Percentiles rank a stretch among this genome's conserved stretches.
phyloP scores from a whole-genome alignment of 2,329 filamentous ascomycete species.

The Peltaster fructicola region DNA sequence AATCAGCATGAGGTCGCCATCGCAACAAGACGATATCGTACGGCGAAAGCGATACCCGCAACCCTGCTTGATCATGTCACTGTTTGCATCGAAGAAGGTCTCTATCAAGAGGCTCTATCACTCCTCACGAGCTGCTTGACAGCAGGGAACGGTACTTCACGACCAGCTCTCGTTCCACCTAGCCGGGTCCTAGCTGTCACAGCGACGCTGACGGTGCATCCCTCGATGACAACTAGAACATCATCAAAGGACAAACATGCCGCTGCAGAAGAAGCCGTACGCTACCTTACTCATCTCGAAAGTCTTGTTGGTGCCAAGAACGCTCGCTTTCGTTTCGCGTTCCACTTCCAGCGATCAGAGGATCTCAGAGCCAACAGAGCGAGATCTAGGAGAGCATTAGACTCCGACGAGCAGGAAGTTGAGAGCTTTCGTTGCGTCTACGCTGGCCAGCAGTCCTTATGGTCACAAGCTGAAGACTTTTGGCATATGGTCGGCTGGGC shows the following conservation, averaged over 20 bases:
- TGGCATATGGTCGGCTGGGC: slow-evolving; percentile 85
- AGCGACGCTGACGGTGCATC: slow-evolving; percentile 70
- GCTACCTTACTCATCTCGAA: slow-evolving; percentile 52
- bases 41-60: slow-evolving; percentile 30
- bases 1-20: too few relatives aligned
- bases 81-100: slow-evolving; percentile 58
- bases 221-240: slow-evolving; percentile 56
- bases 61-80: slow-evolving; percentile 49
- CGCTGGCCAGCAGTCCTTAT: slow-evolving; percentile 49
- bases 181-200: slow-evolving; percentile 58
- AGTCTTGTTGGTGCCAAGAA: slow-evolving; percentile 50
- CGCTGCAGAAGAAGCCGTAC: slow-evolving; percentile 48
- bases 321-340: slow-evolving; percentile 52
- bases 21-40: slow-evolving; percentile 5
- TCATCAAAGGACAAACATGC: slow-evolving; percentile 41
- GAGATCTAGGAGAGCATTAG: slow-evolving; percentile 9
- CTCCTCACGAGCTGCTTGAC: slow-evolving; percentile 48
- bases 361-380: slow-evolving; percentile 7
- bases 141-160: slow-evolving; percentile 29
- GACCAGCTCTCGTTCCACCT: slow-evolving; percentile 46
- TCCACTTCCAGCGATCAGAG: slow-evolving; percentile 37
- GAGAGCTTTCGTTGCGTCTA: slow-evolving; percentile 40
- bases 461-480: slow-evolving; percentile 64
- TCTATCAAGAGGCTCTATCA: slow-evolving; percentile 30
- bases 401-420: slow-evolving; percentile 21